phyloP scores from a whole-genome alignment of 352 stramenopile genomes.

The Globisporangium nunn region DNA sequence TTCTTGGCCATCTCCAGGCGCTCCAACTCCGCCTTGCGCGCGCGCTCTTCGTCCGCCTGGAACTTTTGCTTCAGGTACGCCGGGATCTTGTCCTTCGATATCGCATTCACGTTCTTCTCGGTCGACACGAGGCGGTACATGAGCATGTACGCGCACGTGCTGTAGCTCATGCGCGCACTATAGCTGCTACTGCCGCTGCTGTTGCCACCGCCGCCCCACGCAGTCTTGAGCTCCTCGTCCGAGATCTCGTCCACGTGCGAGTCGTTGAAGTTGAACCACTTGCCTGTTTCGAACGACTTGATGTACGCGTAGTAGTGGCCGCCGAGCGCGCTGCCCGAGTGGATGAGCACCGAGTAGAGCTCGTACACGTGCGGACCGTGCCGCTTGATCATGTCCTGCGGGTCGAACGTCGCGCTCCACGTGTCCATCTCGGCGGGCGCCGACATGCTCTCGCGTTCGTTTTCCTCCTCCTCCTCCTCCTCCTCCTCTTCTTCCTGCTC shows the following conservation, averaged over 20 bases:
- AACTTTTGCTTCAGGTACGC: constrained; percentile 65
- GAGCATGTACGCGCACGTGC: constrained; percentile 88
- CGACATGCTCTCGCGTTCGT: constrained; percentile 3
- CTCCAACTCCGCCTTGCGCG: constrained; percentile 47
- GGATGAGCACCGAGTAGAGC: constrained; percentile 90
- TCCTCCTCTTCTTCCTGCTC: constrained; percentile 4
- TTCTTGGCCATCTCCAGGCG: constrained; percentile 69
- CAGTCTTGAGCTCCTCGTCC: constrained; percentile 68
- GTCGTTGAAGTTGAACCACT: constrained; percentile 89
- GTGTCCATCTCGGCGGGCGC: constrained; percentile 30
- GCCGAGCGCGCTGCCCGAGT: constrained; percentile 87
- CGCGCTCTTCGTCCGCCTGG: constrained; percentile 54
- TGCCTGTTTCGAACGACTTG: constrained; percentile 70
- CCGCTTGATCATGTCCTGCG: constrained; percentile 48
- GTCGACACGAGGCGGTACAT: constrained; percentile 79
- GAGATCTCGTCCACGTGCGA: constrained; percentile 74
- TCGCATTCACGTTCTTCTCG: constrained; percentile 61
- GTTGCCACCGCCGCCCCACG: constrained; percentile 34
- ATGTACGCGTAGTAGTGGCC: constrained; percentile 95
- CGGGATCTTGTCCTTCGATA: constrained; percentile 52
- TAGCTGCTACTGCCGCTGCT: constrained; percentile 40
- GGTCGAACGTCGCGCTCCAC: constrained; percentile 67
- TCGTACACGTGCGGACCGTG: constrained; percentile 82
- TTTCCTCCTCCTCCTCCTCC: constrained; percentile 7
- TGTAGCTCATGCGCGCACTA: constrained; percentile 50